Evolutionary conservation across 2,329 filamentous ascomycete species (phyloP).

Genomic region (Fusarium decemcellulare): DNA sequence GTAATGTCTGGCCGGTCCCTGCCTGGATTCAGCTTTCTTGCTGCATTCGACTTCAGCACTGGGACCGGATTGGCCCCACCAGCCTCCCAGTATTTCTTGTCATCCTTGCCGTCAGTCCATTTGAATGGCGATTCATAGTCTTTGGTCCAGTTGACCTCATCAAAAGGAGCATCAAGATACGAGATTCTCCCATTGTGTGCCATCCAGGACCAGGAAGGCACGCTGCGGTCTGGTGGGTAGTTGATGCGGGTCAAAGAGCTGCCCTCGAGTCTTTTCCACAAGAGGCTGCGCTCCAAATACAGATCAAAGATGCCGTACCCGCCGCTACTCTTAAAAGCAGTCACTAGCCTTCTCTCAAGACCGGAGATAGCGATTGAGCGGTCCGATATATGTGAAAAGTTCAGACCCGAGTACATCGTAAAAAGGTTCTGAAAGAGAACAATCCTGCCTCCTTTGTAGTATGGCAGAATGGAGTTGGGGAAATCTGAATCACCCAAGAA

Average conservation of each 20-base stretch:
- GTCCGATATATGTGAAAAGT: background rate
- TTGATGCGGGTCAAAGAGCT: background rate
- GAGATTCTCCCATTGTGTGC: background rate
- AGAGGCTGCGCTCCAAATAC: constrained; percentile 5
- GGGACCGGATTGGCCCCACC: background rate
- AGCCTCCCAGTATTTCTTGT: background rate
- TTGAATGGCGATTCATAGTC: constrained; percentile 8
- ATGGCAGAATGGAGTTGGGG: background rate
- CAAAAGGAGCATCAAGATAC: background rate
- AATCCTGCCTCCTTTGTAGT: background rate
- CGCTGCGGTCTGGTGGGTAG: background rate
- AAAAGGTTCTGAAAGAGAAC: background rate
- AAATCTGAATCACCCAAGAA: constrained; percentile 3
- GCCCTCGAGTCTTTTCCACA: background rate
- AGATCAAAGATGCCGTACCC: constrained; percentile 51
- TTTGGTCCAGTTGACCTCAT: constrained; percentile 6
- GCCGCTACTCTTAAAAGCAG: constrained; percentile 40
- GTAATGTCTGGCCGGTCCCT: background rate
- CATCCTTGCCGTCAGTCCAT: background rate
- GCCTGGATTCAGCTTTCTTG: background rate
- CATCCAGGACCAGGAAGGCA: constrained; percentile 23
- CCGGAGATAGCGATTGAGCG: constrained; percentile 30
- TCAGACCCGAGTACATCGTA: constrained; percentile 1
- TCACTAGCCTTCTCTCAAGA: constrained; percentile 47
- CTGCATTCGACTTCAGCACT: background rate